Evolutionary conservation across 352 stramenopile genomes (phyloP), one percentile per base, ranked within the genome.

Genomic region (Aphanomyces euteiches): DNA sequence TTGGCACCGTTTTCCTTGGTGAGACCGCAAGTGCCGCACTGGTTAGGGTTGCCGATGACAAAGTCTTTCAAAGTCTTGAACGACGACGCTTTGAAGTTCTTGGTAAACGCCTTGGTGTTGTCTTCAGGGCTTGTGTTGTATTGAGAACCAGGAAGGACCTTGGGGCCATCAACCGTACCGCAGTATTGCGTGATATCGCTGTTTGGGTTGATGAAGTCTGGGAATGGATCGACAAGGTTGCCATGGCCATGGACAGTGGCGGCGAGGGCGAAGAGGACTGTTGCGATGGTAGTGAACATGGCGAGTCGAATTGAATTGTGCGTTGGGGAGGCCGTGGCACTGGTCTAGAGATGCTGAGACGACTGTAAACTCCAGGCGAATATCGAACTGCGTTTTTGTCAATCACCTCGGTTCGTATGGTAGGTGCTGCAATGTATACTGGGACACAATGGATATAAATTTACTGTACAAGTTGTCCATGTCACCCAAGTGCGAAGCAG

Each of bases 11-110:
- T 41, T 38, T 28, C 15, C n/a, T 43, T 40, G 58, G 58, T 66
- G 39, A 66, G 48, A 28, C 58, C 58, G 39, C 58, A 66, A 34
- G 48, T 15, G 39, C 58, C 50, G 50, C 50, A 58, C 7, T n/a
- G 36, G 13, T 15, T 53, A 12, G 34, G 7, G 13, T 47, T 34
- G 13, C 37, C 34, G 19, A 54, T 6, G 15, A 66, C 6, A 10
- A 66, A 28, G 7, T 15, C 58, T 41, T 66, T 66, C 13, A 66
- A 41, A 10, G 58, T 47, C 39, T 40, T 53, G 39, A 37, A 66
- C 58, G 56, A 64, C 36, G 13, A 36, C 58, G 34, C 19, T 36
- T 66, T 34, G 36, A 66, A 53, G 15, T 66, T 15, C 5, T 12
- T 17, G 4, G 39, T 19, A 13, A 66, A 66, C 58, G 36, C 28